Base-by-base conservation (phyloP, 441 rosid genomes). In the Pelargonium fulgidum region DNA sequence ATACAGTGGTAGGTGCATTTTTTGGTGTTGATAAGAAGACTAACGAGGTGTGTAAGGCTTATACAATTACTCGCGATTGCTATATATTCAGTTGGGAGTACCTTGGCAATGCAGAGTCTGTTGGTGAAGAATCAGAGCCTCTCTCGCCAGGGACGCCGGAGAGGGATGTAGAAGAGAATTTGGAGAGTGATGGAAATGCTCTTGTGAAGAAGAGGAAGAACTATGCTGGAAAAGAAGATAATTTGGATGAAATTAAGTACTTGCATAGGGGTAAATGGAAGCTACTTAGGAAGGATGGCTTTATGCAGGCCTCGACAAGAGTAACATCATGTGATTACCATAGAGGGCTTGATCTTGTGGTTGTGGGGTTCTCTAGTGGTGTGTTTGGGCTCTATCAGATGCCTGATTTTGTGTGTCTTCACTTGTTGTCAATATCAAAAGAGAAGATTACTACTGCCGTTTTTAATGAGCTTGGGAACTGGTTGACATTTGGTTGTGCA, bases 401-500 rank as follows among this genome's bases (percentile, higher is more conserved):
- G 98, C 99, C 97, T 0, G 94, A 92, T 82, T 92, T 94, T 73
- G 81, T 92, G 72, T 94, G 99, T 79, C 76, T 94, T 64, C 98
- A 92, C 77, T 81, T 86, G 80, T 69, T 92, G 61, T 92, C 98
- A 0, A 86, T 94, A 45, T 94, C 97, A 0, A 92, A 89, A 79
- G 92, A 90, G 82, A 92, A 89, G 85, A 84, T 94, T 26, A 94
- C 99, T 3, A 81, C 93, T 65, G 96, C 96, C 8, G 84, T 83
- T 13, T 92, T 94, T 68, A 94, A 94, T 82, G 90, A 81, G 72
- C 83, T 86, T 70, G 99, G 99, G 64, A 94, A 92, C 74, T 94
- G 99, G 98, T 79, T 94, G 85, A 85, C 89, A 10, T 90, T 94
- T 68, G 99, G 99, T 14, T 90, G 97, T 69, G 94, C 99, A 11